phyloP scores from a whole-genome alignment of 2,329 filamentous ascomycete genomes.

The Conoideocrella luteorostrata region DNA sequence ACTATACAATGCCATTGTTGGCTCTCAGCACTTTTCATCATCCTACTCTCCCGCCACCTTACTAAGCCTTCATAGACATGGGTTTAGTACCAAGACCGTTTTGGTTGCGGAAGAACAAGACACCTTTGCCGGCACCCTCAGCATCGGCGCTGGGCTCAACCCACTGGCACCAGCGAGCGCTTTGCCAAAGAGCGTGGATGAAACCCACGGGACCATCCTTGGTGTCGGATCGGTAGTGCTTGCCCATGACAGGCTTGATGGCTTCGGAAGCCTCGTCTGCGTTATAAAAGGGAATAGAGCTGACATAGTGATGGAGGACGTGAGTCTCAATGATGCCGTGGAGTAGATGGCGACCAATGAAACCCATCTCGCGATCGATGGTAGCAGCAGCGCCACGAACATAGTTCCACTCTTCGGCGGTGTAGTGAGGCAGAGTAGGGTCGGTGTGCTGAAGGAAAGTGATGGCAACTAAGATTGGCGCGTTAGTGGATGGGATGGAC shows the following conservation, averaged over 20 bases:
- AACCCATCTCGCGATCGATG: slow-evolving; percentile 95
- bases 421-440: slow-evolving; percentile 88
- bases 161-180: slow-evolving; percentile 87
- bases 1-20: not conserved
- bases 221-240: slow-evolving; percentile 83
- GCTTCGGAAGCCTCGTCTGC: slow-evolving; percentile 91
- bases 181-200: slow-evolving; percentile 73
- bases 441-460: slow-evolving; percentile 98
- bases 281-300: slow-evolving; percentile 93
- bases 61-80: slow-evolving; percentile 16
- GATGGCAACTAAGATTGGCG: slow-evolving; percentile 74
- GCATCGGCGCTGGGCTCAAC: slow-evolving; percentile 86
- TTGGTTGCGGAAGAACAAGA: slow-evolving; percentile 91
- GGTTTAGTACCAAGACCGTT: slow-evolving; percentile 70
- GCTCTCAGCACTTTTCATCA: not conserved
- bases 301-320: slow-evolving; percentile 96
- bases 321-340: slow-evolving; percentile 98
- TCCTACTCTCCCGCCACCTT: not conserved
- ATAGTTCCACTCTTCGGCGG: slow-evolving; percentile 80
- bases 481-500: slow-evolving; percentile 19
- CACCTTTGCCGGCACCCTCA: slow-evolving; percentile 71
- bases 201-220: slow-evolving; percentile 75
- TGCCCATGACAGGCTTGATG: slow-evolving; percentile 91
- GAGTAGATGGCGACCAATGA: slow-evolving; percentile 82
- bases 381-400: slow-evolving; percentile 89